Conservation (phyloP, 176 grass and related monocot species). For the Triticum monococcum region DNA sequence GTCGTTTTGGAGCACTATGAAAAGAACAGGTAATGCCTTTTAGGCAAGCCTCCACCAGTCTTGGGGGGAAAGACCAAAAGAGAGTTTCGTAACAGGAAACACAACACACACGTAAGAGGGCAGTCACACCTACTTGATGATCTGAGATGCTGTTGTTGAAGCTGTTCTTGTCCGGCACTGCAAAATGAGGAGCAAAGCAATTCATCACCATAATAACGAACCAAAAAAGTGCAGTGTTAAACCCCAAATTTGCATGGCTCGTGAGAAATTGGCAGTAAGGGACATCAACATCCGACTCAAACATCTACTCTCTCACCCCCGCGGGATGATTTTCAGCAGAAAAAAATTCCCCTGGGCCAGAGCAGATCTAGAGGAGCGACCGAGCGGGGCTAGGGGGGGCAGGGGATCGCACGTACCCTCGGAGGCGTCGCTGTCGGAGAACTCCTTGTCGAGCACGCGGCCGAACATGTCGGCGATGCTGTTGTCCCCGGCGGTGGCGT, state of each 20-base stretch:
- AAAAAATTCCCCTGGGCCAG: neutral
- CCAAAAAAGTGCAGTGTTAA: neutral
- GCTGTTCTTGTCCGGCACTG: slow-evolving; percentile 86
- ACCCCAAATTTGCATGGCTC: neutral
- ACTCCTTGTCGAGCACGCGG: slow-evolving; percentile 98
- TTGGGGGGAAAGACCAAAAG: neutral
- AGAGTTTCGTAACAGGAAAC: neutral
- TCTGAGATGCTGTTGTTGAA: slow-evolving; percentile 99
- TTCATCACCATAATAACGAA: neutral
- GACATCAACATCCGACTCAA: neutral
- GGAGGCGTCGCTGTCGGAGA: slow-evolving; percentile 77
- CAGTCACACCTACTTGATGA: slow-evolving; percentile 99
- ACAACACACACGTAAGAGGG: slow-evolving; percentile 32
- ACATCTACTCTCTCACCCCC: neutral
- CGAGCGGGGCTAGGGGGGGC: too few species aligned
- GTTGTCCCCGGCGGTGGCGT: slow-evolving; percentile 56
- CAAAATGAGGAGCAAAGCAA: slow-evolving; percentile 25
- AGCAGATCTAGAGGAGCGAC: slow-evolving; percentile 30
- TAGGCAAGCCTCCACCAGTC: neutral
- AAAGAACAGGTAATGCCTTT: neutral
- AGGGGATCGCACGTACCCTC: slow-evolving; percentile 50
- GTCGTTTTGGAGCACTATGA: neutral
- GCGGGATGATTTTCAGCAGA: neutral
- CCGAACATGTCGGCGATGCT: slow-evolving; percentile 99
- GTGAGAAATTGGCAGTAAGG: neutral